Conservation (phyloP, 2,329 filamentous ascomycete species). For the Fonsecaea pedrosoi region DNA sequence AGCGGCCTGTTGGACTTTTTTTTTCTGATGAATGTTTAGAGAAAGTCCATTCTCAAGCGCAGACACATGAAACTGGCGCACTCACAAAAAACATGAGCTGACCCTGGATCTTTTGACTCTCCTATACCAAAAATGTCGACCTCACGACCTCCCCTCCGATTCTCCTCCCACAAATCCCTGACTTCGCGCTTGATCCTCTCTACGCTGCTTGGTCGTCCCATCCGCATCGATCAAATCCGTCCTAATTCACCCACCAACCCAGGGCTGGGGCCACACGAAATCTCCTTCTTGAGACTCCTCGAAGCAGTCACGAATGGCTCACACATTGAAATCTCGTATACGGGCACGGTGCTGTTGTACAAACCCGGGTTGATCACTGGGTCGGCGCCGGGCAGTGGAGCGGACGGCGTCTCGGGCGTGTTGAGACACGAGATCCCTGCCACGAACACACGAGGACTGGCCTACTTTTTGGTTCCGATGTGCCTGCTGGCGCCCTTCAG, state of each 20-base stretch:
- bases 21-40: not conserved
- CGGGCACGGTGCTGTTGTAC: conserved; percentile 90
- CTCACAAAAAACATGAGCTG: conserved; percentile 3
- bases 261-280: conserved; percentile 88
- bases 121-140: conserved; percentile 45
- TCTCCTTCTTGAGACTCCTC: conserved; percentile 93
- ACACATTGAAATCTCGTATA: conserved; percentile 93
- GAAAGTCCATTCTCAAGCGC: not conserved
- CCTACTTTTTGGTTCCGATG: conserved; percentile 89
- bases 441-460: conserved; percentile 78
- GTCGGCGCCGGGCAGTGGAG: conserved; percentile 75
- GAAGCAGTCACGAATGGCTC: conserved; percentile 95
- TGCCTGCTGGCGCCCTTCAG: conserved; percentile 92
- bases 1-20: conserved; percentile 5
- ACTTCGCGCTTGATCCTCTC: conserved; percentile 84
- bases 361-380: conserved; percentile 92
- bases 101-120: not conserved
- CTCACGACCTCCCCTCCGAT: conserved; percentile 65
- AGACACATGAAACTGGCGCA: conserved; percentile 3
- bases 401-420: conserved; percentile 68
- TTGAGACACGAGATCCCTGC: conserved; percentile 81
- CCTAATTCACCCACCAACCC: conserved; percentile 83
- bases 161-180: conserved; percentile 84
- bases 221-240: conserved; percentile 94
- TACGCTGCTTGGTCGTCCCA: conserved; percentile 84